Base-by-base conservation (phyloP, 192 early-diverging fungal genomes). In the Backusella luteola region DNA sequence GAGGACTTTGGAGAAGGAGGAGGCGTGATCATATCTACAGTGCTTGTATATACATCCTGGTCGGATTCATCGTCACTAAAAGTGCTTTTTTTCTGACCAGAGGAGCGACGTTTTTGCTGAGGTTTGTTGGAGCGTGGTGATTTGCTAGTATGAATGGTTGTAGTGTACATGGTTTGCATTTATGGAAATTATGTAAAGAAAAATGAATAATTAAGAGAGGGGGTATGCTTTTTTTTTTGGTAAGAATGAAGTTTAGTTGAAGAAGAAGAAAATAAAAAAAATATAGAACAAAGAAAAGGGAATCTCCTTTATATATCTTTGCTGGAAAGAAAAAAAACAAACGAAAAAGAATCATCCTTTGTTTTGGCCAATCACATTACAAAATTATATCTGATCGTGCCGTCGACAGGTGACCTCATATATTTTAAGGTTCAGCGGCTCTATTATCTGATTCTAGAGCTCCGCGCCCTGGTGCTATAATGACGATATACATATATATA, bases 211-310 rank as follows among this genome's bases (percentile, higher is more conserved):
- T 63, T 26, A 23, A 66, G 23, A 75, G 66, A 41, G 11, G 59
- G 53, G 56, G 56, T 63, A 14, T 63, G 56, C 0, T 63, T 23
- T 56, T 23, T 56, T 39, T 8, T 29, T 29, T 29, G 29, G 9
- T 38, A 69, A 38, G 9, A 26, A 44, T 42, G 26, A 35, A 8
- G 12, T 26, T 34, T 35, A 23, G 23, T 56, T 32, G 12, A 35
- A 7, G 46, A 49, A 14, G 12, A 35, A 7, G 46, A 49, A 5
- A 34, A 23, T 39, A 39, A 21, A n/a, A 41, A 63, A 46, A 67
- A 67, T 34, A 19, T 67, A 75, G 32, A 75, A 67, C 66, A 67
- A 75, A 75, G 41, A 75, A 75, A 75, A 67, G 66, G 66, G 34
- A 63, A 14, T 46, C 39, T 36, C 19, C 56, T 59, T 59, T 59